Evolutionary conservation across 768 basidiomycete species (phyloP).

Genomic region (Suillus brevipes): DNA sequence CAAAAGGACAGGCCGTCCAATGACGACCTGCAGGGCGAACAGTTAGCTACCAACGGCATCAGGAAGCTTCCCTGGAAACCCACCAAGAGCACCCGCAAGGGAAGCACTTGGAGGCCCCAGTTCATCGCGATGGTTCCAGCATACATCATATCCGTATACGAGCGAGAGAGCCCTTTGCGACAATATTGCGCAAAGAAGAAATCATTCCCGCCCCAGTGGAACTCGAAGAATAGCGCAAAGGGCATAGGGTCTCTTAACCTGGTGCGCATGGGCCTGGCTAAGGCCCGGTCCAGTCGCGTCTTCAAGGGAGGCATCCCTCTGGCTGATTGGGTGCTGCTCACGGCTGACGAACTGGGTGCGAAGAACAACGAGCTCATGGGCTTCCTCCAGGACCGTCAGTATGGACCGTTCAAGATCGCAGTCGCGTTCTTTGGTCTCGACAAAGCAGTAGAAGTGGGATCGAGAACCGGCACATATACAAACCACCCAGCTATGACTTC

Average conservation of each 20-base stretch:
- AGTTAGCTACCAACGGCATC: fast-evolving
- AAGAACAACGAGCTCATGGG: background rate
- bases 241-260: background rate
- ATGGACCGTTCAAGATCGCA: background rate
- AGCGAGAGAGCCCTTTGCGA: background rate
- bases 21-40: no score
- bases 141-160: background rate
- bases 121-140: background rate
- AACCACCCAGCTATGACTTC: no score
- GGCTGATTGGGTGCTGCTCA: background rate
- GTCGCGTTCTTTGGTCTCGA: no score
- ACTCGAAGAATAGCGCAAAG: background rate
- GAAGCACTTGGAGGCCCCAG: no score
- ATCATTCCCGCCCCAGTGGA: background rate
- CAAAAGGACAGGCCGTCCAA: no score
- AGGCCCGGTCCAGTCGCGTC: background rate
- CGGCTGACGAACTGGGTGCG: background rate
- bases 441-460: no score
- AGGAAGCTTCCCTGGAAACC: no score
- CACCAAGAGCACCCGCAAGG: no score
- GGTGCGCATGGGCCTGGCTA: background rate
- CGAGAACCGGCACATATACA: no score
- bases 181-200: fast-evolving
- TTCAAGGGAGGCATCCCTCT: background rate
- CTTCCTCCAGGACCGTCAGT: background rate